A percentile compares a stretch with the other conserved stretches of the same genome.
These are phyloP conservation scores for Xylariaceae sp. DNA, from an alignment of 2,329 filamentous ascomycete genomes.

Conservation along the genomic window DNA sequence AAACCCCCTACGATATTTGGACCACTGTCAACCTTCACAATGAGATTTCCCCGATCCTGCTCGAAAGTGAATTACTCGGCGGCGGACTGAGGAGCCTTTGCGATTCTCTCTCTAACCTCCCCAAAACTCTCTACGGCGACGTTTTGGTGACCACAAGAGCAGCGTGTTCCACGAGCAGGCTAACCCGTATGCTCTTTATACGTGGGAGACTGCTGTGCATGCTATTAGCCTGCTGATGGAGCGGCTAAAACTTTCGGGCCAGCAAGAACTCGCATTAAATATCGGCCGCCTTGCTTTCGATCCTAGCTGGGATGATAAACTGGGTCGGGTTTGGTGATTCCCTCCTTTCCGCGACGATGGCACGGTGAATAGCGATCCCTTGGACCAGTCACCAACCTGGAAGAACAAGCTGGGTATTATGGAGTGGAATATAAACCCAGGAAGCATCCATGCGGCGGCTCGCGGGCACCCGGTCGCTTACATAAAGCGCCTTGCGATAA, in stretches of 20 bases:
- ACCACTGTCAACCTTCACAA: no score
- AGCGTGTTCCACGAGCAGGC: neutral
- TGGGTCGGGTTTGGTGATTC: no score
- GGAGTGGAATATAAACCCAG: neutral
- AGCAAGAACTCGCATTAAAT: conserved; percentile 7
- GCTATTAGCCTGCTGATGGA: conserved; percentile 5
- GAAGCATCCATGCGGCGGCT: neutral
- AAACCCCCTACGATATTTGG: no score
- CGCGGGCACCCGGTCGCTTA: conserved; percentile 7
- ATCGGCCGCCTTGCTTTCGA: conserved; percentile 10
- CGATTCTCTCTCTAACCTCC: neutral
- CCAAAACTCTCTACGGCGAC: neutral
- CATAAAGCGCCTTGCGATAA: conserved; percentile 11
- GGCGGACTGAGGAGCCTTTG: neutral
- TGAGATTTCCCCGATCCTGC: no score
- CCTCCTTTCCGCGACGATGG: no score
- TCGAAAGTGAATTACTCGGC: no score
- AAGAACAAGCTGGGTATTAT: no score
- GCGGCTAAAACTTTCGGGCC: neutral
- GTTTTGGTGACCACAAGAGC: neutral
- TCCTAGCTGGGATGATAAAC: no score
- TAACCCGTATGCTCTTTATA: neutral
- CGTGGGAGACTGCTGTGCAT: conserved; percentile 11
- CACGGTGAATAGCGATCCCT: no score
- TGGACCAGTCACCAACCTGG: no score